Evolutionary conservation across 2,329 filamentous ascomycete genomes (phyloP).

Genomic region (Fusarium sp.): DNA sequence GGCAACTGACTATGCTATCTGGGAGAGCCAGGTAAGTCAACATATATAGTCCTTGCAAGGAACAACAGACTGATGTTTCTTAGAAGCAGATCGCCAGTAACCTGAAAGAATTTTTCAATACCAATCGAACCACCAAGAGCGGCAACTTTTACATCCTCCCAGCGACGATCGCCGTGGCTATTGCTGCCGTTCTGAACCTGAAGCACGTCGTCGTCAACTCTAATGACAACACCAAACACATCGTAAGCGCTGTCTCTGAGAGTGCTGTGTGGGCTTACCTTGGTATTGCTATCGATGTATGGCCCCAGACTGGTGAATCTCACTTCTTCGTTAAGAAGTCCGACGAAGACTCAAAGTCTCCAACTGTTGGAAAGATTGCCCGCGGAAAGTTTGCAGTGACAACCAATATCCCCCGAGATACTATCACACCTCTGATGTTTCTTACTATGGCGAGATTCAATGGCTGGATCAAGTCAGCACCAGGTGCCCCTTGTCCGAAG

Average conservation of each 20-base stretch:
- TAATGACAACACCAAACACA: background rate
- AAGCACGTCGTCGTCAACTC: background rate
- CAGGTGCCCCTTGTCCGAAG: background rate
- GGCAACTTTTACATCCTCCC: background rate
- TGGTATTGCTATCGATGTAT: background rate
- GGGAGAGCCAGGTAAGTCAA: background rate
- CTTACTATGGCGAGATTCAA: background rate
- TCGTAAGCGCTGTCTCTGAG: background rate
- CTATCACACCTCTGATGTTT: background rate
- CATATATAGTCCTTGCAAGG: background rate
- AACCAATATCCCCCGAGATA: background rate
- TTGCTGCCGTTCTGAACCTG: background rate
- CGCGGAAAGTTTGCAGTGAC: background rate
- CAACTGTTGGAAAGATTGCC: background rate
- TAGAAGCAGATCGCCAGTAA: background rate
- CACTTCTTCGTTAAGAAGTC: conserved; percentile 1
- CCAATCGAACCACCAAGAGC: background rate
- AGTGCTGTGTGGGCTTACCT: background rate
- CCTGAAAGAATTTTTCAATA: background rate
- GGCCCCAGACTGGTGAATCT: background rate
- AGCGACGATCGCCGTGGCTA: background rate
- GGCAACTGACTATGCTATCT: background rate
- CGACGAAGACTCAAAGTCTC: background rate
- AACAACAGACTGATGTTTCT: background rate
- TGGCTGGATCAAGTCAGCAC: background rate